phyloP scores from a whole-genome alignment of 495 filamentous ascomycete species.

The Usnea hakonensis region DNA sequence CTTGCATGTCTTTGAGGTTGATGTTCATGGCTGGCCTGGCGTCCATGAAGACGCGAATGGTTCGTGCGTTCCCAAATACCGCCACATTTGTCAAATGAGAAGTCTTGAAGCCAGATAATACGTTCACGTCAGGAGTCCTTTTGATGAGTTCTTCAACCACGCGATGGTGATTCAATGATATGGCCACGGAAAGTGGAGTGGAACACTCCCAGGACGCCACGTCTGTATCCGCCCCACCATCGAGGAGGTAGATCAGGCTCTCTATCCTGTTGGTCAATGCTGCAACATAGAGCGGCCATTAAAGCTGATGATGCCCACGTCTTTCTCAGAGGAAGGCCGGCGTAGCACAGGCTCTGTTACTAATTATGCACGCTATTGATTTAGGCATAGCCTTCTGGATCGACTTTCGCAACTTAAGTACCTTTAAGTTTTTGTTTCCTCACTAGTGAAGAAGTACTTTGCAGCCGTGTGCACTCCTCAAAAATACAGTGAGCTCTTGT shows the following conservation, averaged over 20 bases:
- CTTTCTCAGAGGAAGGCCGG: no score
- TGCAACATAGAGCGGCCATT: constrained; percentile 17
- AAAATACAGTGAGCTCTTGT: constrained; percentile 29
- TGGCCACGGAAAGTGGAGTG: constrained; percentile 13
- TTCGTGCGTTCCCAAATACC: constrained; percentile 10
- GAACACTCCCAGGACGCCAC: constrained; percentile 13
- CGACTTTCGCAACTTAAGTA: no score
- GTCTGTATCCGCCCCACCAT: constrained; percentile 13
- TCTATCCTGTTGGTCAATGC: constrained; percentile 11
- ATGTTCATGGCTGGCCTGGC: constrained; percentile 14
- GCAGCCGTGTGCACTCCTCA: constrained; percentile 29
- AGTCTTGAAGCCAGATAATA: background rate
- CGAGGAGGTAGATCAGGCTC: constrained; percentile 11
- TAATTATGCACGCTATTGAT: no score
- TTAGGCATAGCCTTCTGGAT: no score
- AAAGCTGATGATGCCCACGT: no score
- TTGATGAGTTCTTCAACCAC: constrained; percentile 15
- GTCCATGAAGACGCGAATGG: constrained; percentile 5
- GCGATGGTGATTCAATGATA: constrained; percentile 22
- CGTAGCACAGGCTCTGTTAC: no score
- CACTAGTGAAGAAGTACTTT: constrained; percentile 23
- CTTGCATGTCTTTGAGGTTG: constrained; percentile 9
- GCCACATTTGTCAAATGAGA: constrained; percentile 10
- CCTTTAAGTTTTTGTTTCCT: no score
- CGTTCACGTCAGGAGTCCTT: constrained; percentile 1